Base-by-base conservation (phyloP, 1,284 basidiomycete species). In the Papiliotrema terrestris region DNA sequence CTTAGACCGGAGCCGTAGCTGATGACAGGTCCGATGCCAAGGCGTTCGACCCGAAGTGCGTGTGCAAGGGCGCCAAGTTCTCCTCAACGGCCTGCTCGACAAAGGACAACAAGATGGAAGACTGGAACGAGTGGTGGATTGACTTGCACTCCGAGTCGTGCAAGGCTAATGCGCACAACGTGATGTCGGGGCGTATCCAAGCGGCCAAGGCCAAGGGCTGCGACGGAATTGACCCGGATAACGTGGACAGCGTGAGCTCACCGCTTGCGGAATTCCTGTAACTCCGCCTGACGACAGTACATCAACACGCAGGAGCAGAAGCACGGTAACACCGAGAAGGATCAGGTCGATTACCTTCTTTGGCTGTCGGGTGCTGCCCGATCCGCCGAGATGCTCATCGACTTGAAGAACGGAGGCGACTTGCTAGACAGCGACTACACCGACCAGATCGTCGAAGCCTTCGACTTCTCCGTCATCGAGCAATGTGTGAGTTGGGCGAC, bases 211-310 rank as follows among this genome's bases (percentile, higher is more conserved):
- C 41, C 1, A 74, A 72, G 57, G 71, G 70, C n/a, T 76, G 74
- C 55, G 71, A 76, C 50, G 73, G 60, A 13, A 60, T 76, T 20
- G 73, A 76, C 55, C 72, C 72, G 8, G 74, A 76, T 55, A 74
- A 74, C 51, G 67, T 74, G 11, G 74, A 76, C 44, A 57, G 44
- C 38, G 66, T 66, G 44, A 52, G 66, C 56, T 14, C 20, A 9
- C 11, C 5, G 32, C 17, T 2, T 13, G 26, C 11, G 36, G 36
- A 37, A 37, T 17, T 9, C 17, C 36, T 43, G n/a, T 15, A n/a
- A 11, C 23, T 4, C 20, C 13, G 13, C 19, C 38, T 56, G 23
- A 49, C 14, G 41, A 32, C 50, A 62, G 51, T 71, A 66, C 54
- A 54, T 54, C 36, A 72, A 72, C 53, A 57, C 44, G 20, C 29